These are phyloP conservation scores for Earliella scabrosa DNA, from an alignment of 1,284 basidiomycete species.

Conservation along the genomic window DNA sequence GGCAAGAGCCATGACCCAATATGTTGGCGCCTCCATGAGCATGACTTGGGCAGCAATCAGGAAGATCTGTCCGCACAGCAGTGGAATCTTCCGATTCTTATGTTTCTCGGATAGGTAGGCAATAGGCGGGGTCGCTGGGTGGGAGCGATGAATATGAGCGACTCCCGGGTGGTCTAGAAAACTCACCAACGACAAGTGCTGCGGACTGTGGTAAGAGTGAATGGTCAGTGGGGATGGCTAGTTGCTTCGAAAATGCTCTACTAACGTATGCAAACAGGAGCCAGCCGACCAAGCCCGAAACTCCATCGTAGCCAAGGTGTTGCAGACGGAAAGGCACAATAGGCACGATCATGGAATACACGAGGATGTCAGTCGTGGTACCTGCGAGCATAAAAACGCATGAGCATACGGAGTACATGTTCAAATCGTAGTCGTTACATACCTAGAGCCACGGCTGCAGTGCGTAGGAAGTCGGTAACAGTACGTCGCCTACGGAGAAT, in stretches of 20 bases:
- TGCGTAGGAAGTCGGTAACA: not conserved
- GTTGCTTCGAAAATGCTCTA: not conserved
- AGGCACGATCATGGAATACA: conserved; percentile 75
- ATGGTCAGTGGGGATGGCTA: not conserved
- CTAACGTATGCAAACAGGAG: conserved; percentile 67
- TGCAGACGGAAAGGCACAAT: conserved; percentile 78
- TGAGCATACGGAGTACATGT: no score
- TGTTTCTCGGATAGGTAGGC: conserved; percentile 71
- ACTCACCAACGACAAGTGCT: conserved; percentile 38
- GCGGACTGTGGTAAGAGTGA: conserved; percentile 31
- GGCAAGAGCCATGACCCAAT: conserved; percentile 73
- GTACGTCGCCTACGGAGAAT: not conserved
- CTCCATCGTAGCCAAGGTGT: conserved; percentile 50
- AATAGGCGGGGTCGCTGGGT: conserved; percentile 68
- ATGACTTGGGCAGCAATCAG: conserved; percentile 67
- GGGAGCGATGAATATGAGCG: not conserved
- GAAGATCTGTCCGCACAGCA: conserved; percentile 60
- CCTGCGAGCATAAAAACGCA: conserved; percentile 51
- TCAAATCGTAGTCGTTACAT: not conserved
- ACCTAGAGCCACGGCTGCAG: not conserved
- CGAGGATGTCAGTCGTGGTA: conserved; percentile 63
- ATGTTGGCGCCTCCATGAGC: conserved; percentile 78
- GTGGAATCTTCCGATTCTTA: conserved; percentile 56
- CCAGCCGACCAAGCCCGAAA: conserved; percentile 70
- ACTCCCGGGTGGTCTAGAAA: not conserved